Conservation (phyloP, 306 rosid genomes). For the Sindora glabra region DNA sequence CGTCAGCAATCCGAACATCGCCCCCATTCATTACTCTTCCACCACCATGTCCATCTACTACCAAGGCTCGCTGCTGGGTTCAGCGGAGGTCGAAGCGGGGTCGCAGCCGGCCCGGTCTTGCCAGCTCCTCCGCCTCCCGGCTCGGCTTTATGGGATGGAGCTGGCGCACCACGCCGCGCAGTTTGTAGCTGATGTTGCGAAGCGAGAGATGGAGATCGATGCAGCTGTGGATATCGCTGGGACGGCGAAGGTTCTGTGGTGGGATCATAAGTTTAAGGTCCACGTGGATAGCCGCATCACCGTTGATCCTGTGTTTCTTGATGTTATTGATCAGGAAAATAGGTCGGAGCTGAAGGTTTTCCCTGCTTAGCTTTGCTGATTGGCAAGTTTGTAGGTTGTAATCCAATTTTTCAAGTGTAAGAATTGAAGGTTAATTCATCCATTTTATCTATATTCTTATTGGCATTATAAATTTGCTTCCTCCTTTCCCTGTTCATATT, state of each 20-base stretch:
- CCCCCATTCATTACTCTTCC: constrained; percentile 45
- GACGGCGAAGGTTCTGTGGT: constrained; percentile 65
- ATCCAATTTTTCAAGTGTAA: no score
- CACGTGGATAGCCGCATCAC: constrained; percentile 74
- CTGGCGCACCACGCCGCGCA: constrained; percentile 42
- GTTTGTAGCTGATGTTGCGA: constrained; percentile 51
- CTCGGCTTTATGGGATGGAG: constrained; percentile 38
- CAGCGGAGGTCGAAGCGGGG: constrained; percentile 41
- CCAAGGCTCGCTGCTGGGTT: constrained; percentile 43
- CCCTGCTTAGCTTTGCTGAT: constrained; percentile 9
- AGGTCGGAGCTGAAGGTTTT: constrained; percentile 41
- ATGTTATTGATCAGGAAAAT: constrained; percentile 64
- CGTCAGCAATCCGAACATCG: constrained; percentile 47
- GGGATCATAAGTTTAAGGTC: constrained; percentile 62
- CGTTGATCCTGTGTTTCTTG: constrained; percentile 83
- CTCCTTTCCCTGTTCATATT: no score
- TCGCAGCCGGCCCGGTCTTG: constrained; percentile 41
- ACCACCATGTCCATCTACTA: constrained; percentile 57
- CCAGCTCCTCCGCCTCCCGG: constrained; percentile 36
- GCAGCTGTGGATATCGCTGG: constrained; percentile 65
- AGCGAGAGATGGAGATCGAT: constrained; percentile 68
- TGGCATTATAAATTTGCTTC: no score
- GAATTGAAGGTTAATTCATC: no score
- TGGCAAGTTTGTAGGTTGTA: no score
- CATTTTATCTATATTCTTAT: no score